Evolutionary conservation across 768 basidiomycete species (phyloP).

Genomic region (Leccinum disarticulatum): DNA sequence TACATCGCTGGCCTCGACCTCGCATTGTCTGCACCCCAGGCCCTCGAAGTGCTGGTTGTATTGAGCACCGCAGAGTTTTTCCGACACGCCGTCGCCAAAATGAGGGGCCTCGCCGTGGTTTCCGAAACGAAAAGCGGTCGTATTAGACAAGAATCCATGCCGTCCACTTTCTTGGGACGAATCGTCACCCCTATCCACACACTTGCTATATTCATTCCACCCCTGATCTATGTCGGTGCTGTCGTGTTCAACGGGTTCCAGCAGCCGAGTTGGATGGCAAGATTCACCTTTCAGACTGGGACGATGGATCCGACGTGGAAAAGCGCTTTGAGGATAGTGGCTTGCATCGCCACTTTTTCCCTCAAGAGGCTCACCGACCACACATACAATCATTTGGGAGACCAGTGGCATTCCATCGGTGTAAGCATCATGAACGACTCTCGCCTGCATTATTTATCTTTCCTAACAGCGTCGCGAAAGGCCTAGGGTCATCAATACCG

Average conservation of each 20-base stretch:
- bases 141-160: conserved; percentile 17
- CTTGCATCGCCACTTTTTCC: conserved; percentile 20
- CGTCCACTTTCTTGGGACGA: conserved; percentile 18
- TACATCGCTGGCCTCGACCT: conserved; percentile 17
- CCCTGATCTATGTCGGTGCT: conserved; percentile 25
- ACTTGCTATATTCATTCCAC: conserved; percentile 16
- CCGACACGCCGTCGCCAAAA: not conserved
- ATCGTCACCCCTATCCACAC: conserved; percentile 28
- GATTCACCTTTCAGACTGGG: conserved; percentile 15
- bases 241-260: conserved; percentile 25
- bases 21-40: conserved; percentile 4
- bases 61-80: conserved; percentile 13
- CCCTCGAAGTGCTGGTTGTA: conserved; percentile 16
- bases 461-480: conserved; percentile 28
- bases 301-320: conserved; percentile 9
- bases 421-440: conserved; percentile 1
- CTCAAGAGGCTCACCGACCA: not conserved
- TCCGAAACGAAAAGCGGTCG: conserved; percentile 16
- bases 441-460: not conserved
- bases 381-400: conserved; percentile 17
- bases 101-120: not conserved
- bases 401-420: conserved; percentile 30
- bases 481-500: conserved; percentile 30
- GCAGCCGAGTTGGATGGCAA: conserved; percentile 33
- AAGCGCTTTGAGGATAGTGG: conserved; percentile 14